Evolutionary conservation across 805 yeast genomes (phyloP).

Genomic region (Barnettozyma siamensis): DNA sequence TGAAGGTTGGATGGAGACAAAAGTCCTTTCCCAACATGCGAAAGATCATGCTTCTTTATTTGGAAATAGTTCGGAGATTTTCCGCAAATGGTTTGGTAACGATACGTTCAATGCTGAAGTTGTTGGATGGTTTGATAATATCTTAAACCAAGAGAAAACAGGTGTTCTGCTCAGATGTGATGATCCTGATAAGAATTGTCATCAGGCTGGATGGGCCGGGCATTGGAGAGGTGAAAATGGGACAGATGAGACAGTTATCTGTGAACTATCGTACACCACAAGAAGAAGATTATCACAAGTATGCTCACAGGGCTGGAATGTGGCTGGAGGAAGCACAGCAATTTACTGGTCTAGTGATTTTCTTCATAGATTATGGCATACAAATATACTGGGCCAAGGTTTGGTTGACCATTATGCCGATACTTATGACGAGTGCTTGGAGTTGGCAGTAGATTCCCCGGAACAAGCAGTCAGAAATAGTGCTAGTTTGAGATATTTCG

Average conservation of each 20-base stretch:
- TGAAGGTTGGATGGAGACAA: conserved; percentile 29
- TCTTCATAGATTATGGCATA: conserved; percentile 35
- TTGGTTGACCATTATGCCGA: conserved; percentile 34
- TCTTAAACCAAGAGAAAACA: conserved; percentile 30
- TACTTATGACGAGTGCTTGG: conserved; percentile 28
- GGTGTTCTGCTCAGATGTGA: conserved; percentile 35
- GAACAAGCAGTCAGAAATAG: conserved; percentile 32
- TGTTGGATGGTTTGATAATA: conserved; percentile 30
- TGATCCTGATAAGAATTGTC: conserved; percentile 33
- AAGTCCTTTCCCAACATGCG: conserved; percentile 30
- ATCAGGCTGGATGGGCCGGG: conserved; percentile 33
- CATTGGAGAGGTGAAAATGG: conserved; percentile 33
- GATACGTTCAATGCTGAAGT: conserved; percentile 32
- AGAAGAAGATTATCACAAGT: conserved; percentile 28
- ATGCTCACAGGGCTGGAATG: conserved; percentile 32
- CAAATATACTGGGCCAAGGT: conserved; percentile 27
- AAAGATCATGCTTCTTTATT: conserved; percentile 30
- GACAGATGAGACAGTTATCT: conserved; percentile 35
- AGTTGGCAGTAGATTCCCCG: conserved; percentile 28
- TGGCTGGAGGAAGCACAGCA: conserved; percentile 21
- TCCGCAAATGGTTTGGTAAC: conserved; percentile 33
- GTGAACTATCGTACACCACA: conserved; percentile 33
- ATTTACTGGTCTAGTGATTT: conserved; percentile 33
- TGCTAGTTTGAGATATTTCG: conserved; percentile 28
- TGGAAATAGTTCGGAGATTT: conserved; percentile 30